Conservation (phyloP, 2,329 filamentous ascomycete genomes). For the Trichothecium roseum region DNA sequence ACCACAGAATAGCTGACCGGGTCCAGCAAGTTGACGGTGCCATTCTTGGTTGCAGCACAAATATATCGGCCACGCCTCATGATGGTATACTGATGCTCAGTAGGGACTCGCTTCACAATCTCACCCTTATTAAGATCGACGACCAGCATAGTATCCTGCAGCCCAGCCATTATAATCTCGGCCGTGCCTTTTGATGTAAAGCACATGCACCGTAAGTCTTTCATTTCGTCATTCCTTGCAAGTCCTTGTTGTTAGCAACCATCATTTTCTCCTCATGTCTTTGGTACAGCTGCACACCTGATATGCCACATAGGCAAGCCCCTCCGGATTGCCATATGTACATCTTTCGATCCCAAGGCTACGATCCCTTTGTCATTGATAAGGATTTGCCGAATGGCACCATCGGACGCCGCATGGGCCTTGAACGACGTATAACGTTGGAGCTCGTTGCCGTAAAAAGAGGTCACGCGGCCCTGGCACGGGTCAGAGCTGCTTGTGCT, state of each 20-base stretch:
- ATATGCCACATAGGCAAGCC: conserved; percentile 86
- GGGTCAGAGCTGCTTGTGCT: conserved; percentile 11
- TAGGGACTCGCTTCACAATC: conserved; percentile 59
- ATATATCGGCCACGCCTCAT: conserved; percentile 90
- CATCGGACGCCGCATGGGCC: conserved; percentile 63
- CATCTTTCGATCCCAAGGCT: conserved; percentile 68
- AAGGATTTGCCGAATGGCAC: conserved; percentile 75
- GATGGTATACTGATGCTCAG: conserved; percentile 71
- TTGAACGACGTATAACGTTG: conserved; percentile 86
- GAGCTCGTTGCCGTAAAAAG: conserved; percentile 78
- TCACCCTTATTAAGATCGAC: conserved; percentile 61
- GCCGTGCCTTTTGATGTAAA: conserved; percentile 79
- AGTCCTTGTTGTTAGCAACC: conserved; percentile 10
- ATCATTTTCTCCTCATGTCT: not conserved
- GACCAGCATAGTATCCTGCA: conserved; percentile 77
- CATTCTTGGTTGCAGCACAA: conserved; percentile 77
- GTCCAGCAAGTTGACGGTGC: conserved; percentile 79
- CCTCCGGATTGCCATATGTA: conserved; percentile 80
- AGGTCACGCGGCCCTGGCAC: conserved; percentile 69
- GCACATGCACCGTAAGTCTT: conserved; percentile 85
- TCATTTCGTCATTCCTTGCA: conserved; percentile 61
- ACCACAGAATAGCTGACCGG: conserved; percentile 65
- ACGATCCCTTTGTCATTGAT: conserved; percentile 88
- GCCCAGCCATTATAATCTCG: conserved; percentile 78
- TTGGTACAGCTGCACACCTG: conserved; percentile 35